Evolutionary conservation across 371 early-diverging fungal genomes (phyloP).

Genomic region (Phascolomyces articulosus): DNA sequence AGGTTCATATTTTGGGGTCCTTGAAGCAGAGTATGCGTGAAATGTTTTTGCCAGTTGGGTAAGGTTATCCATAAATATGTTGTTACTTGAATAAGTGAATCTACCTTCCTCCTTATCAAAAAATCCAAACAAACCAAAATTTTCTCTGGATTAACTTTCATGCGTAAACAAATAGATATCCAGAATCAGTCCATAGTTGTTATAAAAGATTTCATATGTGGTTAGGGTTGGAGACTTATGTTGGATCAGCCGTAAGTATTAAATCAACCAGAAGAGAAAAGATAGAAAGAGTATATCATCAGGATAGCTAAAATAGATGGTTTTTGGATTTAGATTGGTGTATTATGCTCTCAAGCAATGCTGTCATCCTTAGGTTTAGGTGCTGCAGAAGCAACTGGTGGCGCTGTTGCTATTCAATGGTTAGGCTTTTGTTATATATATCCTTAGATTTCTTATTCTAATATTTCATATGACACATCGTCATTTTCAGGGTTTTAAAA

Average conservation of each 20-base stretch:
- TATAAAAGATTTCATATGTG: slow-evolving; percentile 67
- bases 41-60: slow-evolving; percentile 71
- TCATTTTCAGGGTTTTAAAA: slow-evolving; percentile 66
- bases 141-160: too few relatives aligned
- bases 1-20: slow-evolving; percentile 22
- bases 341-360: slow-evolving; percentile 77
- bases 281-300: background rate
- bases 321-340: slow-evolving; percentile 50
- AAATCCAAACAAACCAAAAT: too few relatives aligned
- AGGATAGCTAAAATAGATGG: background rate
- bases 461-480: too few relatives aligned
- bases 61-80: slow-evolving; percentile 6
- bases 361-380: slow-evolving; percentile 65
- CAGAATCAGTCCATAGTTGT: slow-evolving; percentile 54
- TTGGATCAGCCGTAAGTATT: slow-evolving; percentile 62
- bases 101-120: too few relatives aligned
- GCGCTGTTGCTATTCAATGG: slow-evolving; percentile 78
- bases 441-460: too few relatives aligned
- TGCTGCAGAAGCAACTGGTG: slow-evolving; percentile 58
- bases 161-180: slow-evolving; percentile 34
- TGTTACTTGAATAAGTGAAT: background rate
- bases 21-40: slow-evolving; percentile 53
- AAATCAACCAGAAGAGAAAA: too few relatives aligned
- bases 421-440: slow-evolving; percentile 10
- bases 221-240: slow-evolving; percentile 68